Evolutionary conservation across 495 filamentous ascomycete species (phyloP).

Genomic region (Tuber indicum): DNA sequence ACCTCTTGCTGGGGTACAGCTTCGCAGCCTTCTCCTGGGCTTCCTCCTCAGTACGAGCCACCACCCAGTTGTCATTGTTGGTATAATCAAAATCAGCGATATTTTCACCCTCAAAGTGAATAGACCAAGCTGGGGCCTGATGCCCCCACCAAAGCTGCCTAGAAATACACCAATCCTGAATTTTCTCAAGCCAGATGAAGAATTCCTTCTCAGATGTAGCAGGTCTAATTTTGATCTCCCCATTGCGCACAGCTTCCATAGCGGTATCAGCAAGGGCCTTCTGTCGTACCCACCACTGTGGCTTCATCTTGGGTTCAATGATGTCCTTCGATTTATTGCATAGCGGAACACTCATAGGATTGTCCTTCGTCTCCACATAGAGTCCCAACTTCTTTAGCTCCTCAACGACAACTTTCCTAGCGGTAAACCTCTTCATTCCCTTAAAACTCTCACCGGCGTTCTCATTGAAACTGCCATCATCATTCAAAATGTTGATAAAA

Average conservation of each 20-base stretch:
- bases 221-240: constrained; percentile 56
- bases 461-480: constrained; percentile 38
- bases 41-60: constrained; percentile 52
- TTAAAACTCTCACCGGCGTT: constrained; percentile 30
- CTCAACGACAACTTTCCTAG: constrained; percentile 50
- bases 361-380: constrained; percentile 58
- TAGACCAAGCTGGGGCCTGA: constrained; percentile 59
- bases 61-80: constrained; percentile 49
- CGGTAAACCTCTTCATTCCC: constrained; percentile 54
- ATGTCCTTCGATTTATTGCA: constrained; percentile 59
- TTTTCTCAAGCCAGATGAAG: constrained; percentile 54
- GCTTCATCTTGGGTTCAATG: constrained; percentile 62
- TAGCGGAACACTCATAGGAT: constrained; percentile 58
- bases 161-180: constrained; percentile 68
- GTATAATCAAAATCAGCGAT: constrained; percentile 16
- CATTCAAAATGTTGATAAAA: constrained; percentile 39
- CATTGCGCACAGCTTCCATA: constrained; percentile 47
- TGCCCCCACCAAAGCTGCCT: constrained; percentile 71
- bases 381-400: constrained; percentile 54
- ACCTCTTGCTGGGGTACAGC: constrained; percentile 48
- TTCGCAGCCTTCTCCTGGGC: constrained; percentile 47
- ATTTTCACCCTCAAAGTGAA: constrained; percentile 43
- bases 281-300: constrained; percentile 77
- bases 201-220: constrained; percentile 46
- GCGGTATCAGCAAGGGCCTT: constrained; percentile 52